These are phyloP conservation scores for Blastobotrys proliferans DNA, from an alignment of 1,139 yeast genomes.

Conservation along the genomic window DNA sequence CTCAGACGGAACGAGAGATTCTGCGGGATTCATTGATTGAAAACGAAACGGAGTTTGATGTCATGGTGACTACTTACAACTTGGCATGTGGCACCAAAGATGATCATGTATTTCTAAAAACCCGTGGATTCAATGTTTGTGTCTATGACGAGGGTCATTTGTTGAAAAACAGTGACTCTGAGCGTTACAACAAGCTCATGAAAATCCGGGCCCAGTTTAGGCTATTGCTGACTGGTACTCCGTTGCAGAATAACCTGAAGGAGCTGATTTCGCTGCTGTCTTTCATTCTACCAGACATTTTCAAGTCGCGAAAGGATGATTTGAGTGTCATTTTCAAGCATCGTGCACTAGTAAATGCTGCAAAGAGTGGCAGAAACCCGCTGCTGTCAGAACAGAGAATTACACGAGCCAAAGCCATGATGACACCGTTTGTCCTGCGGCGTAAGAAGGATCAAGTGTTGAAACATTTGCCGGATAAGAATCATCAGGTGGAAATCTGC, in stretches of 20 bases:
- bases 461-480: constrained; percentile 78
- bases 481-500: constrained; percentile 61
- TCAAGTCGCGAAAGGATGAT: constrained; percentile 78
- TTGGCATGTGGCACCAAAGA: constrained; percentile 82
- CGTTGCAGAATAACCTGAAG: constrained; percentile 84
- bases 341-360: constrained; percentile 63
- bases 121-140: constrained; percentile 74
- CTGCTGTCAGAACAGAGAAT: constrained; percentile 87
- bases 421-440: constrained; percentile 94
- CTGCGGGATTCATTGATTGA: constrained; percentile 60
- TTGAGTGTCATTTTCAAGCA: constrained; percentile 79
- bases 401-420: constrained; percentile 90
- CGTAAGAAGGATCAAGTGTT: constrained; percentile 90
- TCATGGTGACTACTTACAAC: constrained; percentile 88
- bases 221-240: constrained; percentile 89
- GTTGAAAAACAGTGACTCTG: constrained; percentile 84
- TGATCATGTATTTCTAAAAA: constrained; percentile 74
- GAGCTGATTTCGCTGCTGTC: constrained; percentile 87
- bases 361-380: constrained; percentile 55
- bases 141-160: constrained; percentile 98
- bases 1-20: constrained; percentile 78
- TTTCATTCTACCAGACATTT: constrained; percentile 81
- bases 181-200: constrained; percentile 84
- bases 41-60: constrained; percentile 67
- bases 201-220: constrained; percentile 75